Base-by-base conservation (phyloP, 1,284 basidiomycete genomes). In the Agroathelia rolfsii region DNA sequence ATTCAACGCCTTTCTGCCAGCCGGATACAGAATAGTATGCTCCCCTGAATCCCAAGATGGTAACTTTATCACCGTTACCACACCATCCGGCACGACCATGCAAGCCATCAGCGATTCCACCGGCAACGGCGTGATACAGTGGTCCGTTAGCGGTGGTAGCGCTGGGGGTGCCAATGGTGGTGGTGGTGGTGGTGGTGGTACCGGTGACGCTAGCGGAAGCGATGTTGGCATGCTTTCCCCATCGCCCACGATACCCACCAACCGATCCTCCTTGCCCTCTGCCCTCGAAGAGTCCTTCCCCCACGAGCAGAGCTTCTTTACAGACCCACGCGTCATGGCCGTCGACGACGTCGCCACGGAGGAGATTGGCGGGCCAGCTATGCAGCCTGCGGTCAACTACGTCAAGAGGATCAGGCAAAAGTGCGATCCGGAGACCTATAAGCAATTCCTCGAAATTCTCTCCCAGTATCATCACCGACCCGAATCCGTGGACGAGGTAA, bases 351-450 rank as follows among this genome's bases (percentile, higher is more conserved):
- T n/a, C n/a, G n/a, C n/a, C n/a, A n/a, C n/a, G n/a, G n/a, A n/a
- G n/a, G n/a, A n/a, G n/a, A n/a, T 55, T 35, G 63, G 61, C 25
- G 59, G 46, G 7, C 60, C 57, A 39, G 56, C 65, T 18, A 67
- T 80, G 28, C 71, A 72, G 41, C 76, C 77, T 1, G 94, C 93
- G 2, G 83, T 98, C 43, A 79, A 86, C 48, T 98, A 95, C 49
- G 89, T 98, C 24, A 92, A 95, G 60, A 92, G 90, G 60, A 96
- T 97, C 61, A 97, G 95, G 59, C 83, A 87, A 44, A 78, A 90
- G 24, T 97, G 92, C 59, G 86, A 94, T 47, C 77, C 88, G 2
- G 88, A 93, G 21, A 92, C 85, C 6, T 98, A 97, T 59, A 83
- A 86, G 49, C 80, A 87, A 49, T 97, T 98, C 58, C 62, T 97